phyloP scores from a whole-genome alignment of 441 rosid genomes.

The Eutrema salsugineum region DNA sequence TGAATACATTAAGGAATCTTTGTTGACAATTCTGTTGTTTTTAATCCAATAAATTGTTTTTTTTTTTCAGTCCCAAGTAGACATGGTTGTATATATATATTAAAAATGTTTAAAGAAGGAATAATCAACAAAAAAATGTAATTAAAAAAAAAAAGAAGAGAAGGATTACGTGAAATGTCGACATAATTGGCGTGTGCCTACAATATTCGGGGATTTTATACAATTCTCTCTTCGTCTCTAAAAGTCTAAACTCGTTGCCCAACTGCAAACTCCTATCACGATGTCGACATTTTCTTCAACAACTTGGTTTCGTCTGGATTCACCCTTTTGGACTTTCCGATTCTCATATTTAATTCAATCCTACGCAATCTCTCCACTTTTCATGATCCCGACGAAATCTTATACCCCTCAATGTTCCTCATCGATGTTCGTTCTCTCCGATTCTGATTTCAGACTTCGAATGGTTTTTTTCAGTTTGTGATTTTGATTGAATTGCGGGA shows the following conservation, averaged over 20 bases:
- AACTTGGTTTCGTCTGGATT: constrained; percentile 2
- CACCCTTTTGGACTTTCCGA: neutral
- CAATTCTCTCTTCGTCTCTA: neutral
- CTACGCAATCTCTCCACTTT: neutral
- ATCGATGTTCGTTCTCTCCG: constrained; percentile 25
- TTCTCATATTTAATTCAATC: neutral
- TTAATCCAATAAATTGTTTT: no score
- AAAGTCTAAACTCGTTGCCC: neutral
- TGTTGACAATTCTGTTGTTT: no score
- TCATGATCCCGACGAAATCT: constrained; percentile 23
- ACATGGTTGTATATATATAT: no score
- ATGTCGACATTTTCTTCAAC: constrained; percentile 28
- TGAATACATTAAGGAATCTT: no score
- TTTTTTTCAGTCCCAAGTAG: no score
- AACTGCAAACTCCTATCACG: constrained; percentile 20
- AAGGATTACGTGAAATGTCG: constrained; percentile 20
- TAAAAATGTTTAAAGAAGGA: neutral
- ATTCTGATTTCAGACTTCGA: no score
- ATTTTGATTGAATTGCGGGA: neutral
- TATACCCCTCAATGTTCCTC: constrained; percentile 22
- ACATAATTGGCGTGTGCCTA: constrained; percentile 26
- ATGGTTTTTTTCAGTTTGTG: neutral
- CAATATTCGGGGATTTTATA: neutral
- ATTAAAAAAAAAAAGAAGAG: no score
- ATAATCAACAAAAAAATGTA: neutral